Conservation (phyloP, 2,329 filamentous ascomycete genomes). For the Cordyceps fumosorosea region DNA sequence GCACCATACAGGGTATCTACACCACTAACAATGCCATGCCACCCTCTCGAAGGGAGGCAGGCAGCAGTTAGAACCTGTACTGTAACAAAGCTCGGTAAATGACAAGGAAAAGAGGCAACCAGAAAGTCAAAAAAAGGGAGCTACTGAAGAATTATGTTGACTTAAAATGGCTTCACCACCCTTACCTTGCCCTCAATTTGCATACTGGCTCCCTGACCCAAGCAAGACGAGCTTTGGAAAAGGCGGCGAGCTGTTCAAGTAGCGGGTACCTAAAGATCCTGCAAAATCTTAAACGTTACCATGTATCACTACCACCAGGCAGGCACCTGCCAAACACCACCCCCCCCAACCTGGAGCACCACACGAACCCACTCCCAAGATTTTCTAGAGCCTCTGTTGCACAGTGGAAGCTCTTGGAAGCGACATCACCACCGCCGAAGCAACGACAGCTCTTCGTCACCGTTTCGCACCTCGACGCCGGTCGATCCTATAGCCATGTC, state of each 20-base stretch:
- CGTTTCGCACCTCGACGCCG: conserved; percentile 6
- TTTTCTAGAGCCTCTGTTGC: conserved; percentile 5
- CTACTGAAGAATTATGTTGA: too few species aligned
- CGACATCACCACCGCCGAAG: conserved; percentile 11
- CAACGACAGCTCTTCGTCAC: conserved; percentile 12
- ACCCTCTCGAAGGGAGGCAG: too few species aligned
- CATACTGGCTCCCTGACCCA: too few species aligned
- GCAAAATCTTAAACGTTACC: neutral
- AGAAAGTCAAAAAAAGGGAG: too few species aligned
- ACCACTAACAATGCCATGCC: too few species aligned
- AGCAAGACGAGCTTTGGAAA: neutral
- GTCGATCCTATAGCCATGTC: conserved; percentile 57
- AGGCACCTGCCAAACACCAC: neutral
- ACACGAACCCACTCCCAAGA: conserved; percentile 12
- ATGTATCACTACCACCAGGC: neutral
- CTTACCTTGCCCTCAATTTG: too few species aligned
- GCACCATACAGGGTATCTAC: too few species aligned
- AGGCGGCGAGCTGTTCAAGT: conserved; percentile 6
- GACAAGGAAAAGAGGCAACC: too few species aligned
- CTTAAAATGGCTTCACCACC: too few species aligned
- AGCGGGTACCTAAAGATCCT: neutral
- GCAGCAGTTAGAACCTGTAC: too few species aligned
- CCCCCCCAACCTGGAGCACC: neutral
- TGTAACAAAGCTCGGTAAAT: too few species aligned
- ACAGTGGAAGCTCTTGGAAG: conserved; percentile 14